A percentile compares a stretch with the other conserved stretches of the same genome.
These are phyloP conservation scores for Craspedostauros australis DNA, from an alignment of 108 stramenopile genomes.

Conservation along the genomic window DNA sequence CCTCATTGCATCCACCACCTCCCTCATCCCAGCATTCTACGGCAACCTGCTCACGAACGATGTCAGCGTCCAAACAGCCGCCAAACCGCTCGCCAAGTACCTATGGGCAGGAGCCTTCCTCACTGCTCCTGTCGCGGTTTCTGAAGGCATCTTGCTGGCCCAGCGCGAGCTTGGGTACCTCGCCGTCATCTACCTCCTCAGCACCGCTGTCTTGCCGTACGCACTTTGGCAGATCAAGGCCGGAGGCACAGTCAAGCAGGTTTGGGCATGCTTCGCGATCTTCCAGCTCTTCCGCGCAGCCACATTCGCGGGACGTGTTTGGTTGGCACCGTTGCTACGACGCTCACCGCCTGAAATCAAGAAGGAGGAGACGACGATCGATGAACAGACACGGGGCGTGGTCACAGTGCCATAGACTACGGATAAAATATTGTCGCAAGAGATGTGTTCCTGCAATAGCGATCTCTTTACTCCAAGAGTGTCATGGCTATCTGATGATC, in stretches of 20 bases:
- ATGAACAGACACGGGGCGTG: too few relatives aligned
- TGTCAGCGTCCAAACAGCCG: constrained; percentile 52
- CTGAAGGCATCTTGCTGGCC: constrained; percentile 77
- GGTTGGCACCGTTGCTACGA: constrained; percentile 21
- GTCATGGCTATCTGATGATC: too few relatives aligned
- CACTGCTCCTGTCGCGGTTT: constrained; percentile 82
- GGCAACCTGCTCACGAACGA: constrained; percentile 66
- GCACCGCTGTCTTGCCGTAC: constrained; percentile 68
- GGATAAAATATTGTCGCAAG: too few relatives aligned
- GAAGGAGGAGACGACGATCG: too few relatives aligned
- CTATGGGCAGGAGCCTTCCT: constrained; percentile 64
- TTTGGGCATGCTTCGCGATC: constrained; percentile 75
- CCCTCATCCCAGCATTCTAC: constrained; percentile 56
- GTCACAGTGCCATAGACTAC: too few relatives aligned
- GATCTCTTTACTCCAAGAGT: too few relatives aligned
- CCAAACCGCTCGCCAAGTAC: constrained; percentile 65
- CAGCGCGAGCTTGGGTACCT: constrained; percentile 63
- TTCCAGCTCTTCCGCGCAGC: constrained; percentile 77
- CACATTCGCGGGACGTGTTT: constrained; percentile 70
- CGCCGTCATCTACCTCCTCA: constrained; percentile 65
- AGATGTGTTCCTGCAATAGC: too few relatives aligned
- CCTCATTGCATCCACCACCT: constrained; percentile 55
- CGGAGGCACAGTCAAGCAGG: constrained; percentile 65
- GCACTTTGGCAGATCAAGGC: constrained; percentile 59
- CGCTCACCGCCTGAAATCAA: too few relatives aligned